Evolutionary conservation across 352 stramenopile genomes (phyloP), one percentile per base, ranked within the genome.

Genomic region (Phytopythium boreale): DNA sequence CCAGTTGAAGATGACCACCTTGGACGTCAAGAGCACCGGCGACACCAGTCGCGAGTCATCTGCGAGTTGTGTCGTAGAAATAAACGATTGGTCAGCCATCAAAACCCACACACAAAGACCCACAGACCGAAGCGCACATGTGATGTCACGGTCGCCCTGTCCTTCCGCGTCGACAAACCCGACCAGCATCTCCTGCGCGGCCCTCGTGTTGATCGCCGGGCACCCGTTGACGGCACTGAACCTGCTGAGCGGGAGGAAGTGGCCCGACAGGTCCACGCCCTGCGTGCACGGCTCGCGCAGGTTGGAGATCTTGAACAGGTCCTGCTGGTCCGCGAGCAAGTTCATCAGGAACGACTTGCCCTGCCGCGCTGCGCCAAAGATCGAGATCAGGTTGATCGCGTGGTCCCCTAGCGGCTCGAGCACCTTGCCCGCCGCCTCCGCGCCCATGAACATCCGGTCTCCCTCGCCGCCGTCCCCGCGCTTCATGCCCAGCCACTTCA

Each of bases 271-370:
- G 53, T 95, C 87, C 57, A 95, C 85, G 46, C 87, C 87, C 61
- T 95, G 87, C 17, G 87, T 95, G 62, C 87, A 95, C 20, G 87
- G 87, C 69, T 95, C 87, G 4, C 86, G 79, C 37, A 92, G 66
- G 62, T 95, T 95, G 4, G 87, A 95, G 63, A 95, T 95, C 68
- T 91, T 89, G 70, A 95, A 95, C 34, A 94, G 51, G 51, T 94
- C 87, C 64, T 95, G 83, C 67, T 95, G 83, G 63, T 92, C 85
- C 24, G 87, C 84, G 57, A 95, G 74, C 47, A 95, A 66, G 55
- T 95, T 95, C 87, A 95, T 95, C 22, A 95, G 68, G 66, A 95
- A 95, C 20, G 79, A 90, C 62, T 95, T 95, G 59, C 87, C 87
- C 63, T 95, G 87, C 22, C 87, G 75, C 46, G 87, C 87, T 7